Evolutionary conservation across 495 filamentous ascomycete genomes (phyloP).

Genomic region (Podospora anserina): DNA sequence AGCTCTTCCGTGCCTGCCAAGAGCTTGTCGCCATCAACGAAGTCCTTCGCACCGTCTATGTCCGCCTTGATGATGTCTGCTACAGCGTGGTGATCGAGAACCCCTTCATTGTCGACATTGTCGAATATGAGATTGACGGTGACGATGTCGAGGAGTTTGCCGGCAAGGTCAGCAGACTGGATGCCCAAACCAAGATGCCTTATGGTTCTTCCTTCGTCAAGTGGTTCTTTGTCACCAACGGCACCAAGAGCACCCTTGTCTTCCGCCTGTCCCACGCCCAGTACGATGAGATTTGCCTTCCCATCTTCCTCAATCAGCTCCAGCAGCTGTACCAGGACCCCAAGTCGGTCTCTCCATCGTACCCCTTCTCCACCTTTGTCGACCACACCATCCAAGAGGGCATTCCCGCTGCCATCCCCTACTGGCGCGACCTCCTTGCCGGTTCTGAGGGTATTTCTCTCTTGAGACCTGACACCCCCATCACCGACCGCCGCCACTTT

Average conservation of each 20-base stretch:
- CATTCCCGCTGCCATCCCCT: slow-evolving; percentile 40
- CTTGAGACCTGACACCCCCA: slow-evolving; percentile 34
- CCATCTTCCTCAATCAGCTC: slow-evolving; percentile 54
- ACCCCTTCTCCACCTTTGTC: slow-evolving; percentile 60
- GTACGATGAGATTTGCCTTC: slow-evolving; percentile 69
- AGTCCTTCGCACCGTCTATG: slow-evolving; percentile 68
- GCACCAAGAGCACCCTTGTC: slow-evolving; percentile 54
- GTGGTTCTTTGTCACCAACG: slow-evolving; percentile 55
- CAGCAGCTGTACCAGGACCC: slow-evolving; percentile 35
- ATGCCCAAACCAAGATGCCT: slow-evolving; percentile 48
- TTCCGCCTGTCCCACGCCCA: slow-evolving; percentile 71
- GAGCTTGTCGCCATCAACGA: slow-evolving; percentile 57
- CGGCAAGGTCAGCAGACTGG: slow-evolving; percentile 46
- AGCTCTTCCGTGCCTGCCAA: slow-evolving; percentile 34
- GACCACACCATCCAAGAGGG: slow-evolving; percentile 39
- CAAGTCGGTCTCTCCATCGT: slow-evolving; percentile 32
- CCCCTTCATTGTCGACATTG: slow-evolving; percentile 47
- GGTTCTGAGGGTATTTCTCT: slow-evolving; percentile 49
- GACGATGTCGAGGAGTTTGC: slow-evolving; percentile 52
- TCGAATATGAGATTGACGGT: slow-evolving; percentile 53
- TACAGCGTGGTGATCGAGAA: slow-evolving; percentile 61
- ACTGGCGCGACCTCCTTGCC: slow-evolving; percentile 56
- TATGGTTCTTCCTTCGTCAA: slow-evolving; percentile 64
- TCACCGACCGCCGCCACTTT: slow-evolving; percentile 30
- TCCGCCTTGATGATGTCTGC: slow-evolving; percentile 53